Evolutionary conservation across 2,329 filamentous ascomycete genomes (phyloP).

Genomic region (Fusarium mexicanum): DNA sequence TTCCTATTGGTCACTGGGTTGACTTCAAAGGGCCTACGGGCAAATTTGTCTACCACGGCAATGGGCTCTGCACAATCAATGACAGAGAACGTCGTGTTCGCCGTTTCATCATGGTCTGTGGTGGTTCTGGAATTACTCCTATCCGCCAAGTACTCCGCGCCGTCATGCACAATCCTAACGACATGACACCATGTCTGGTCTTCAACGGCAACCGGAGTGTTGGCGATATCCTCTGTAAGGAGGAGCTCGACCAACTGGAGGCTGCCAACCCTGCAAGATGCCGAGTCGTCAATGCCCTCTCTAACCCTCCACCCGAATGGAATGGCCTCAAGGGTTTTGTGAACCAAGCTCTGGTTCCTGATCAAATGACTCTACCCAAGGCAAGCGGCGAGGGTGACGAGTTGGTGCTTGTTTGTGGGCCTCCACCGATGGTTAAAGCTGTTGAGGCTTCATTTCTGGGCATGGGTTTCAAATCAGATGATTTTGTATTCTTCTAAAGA

Average conservation of each 20-base stretch:
- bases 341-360: constrained; percentile 67
- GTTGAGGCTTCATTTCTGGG: constrained; percentile 62
- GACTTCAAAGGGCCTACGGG: constrained; percentile 92
- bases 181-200: constrained; percentile 75
- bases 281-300: constrained; percentile 75
- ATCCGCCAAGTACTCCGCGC: constrained; percentile 85
- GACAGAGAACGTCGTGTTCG: constrained; percentile 66
- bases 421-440: constrained; percentile 76
- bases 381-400: constrained; percentile 54
- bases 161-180: constrained; percentile 64
- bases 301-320: constrained; percentile 72
- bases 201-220: constrained; percentile 81
- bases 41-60: constrained; percentile 81
- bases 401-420: constrained; percentile 83
- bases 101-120: constrained; percentile 86
- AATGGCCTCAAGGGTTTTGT: constrained; percentile 74
- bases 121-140: constrained; percentile 90
- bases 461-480: constrained; percentile 68
- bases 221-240: constrained; percentile 83
- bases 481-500: constrained; percentile 43
- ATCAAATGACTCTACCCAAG: constrained; percentile 60
- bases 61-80: constrained; percentile 70
- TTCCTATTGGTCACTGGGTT: constrained; percentile 76
- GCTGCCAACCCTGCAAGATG: constrained; percentile 64
- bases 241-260: constrained; percentile 74